Base-by-base conservation (phyloP, 176 grass and related monocot species). In the Triticum urartu region DNA sequence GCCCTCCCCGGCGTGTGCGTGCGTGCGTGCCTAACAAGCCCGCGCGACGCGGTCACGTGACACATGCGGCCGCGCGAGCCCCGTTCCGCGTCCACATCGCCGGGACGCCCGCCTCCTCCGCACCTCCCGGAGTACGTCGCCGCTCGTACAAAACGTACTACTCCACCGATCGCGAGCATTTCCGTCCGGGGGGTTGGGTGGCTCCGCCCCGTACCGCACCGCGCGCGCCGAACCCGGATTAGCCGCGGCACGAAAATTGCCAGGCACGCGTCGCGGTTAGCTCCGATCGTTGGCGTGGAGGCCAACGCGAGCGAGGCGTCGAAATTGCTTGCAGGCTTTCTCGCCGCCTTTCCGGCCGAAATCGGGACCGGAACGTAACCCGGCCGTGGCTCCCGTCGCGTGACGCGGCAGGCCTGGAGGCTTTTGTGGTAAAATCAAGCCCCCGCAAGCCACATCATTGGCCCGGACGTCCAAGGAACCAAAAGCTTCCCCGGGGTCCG, bases 21-120 rank as follows among this genome's bases (percentile, higher is more conserved):
- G 50, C 1, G 74, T 6, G 76, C 77, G 34, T 18, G 50, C 68
- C 48, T 38, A 18, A 72, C 68, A 72, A 25, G 34, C 32, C 35
- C 35, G 54, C 10, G 71, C 28, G 10, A 65, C 38, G 82, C 56
- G 72, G 83, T 54, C 83, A 85, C 21, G 28, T 52, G 83, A 66
- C 71, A 15, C 20, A 7, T 2, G 79, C 64, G 8, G 11, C 26
- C 25, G 61, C 61, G 58, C 59, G 3, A 17, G 50, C 43, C 68
- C n/a, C 1, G 84, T 79, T 82, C 20, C 79, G 70, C 14, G 43
- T 66, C 85, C 69, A 75, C 62, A 33, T 66, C 78, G 7, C 36
- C 40, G 48, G 9, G 64, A 25, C 4, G 28, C 18, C n/a, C 5
- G 47, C 39, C 9, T 8, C 11, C 14, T 15, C 48, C 48, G 48